Evolutionary conservation across 768 basidiomycete genomes (phyloP), one percentile per base, ranked within the genome.

Genomic region (Gloeopeniophorella convolvens): DNA sequence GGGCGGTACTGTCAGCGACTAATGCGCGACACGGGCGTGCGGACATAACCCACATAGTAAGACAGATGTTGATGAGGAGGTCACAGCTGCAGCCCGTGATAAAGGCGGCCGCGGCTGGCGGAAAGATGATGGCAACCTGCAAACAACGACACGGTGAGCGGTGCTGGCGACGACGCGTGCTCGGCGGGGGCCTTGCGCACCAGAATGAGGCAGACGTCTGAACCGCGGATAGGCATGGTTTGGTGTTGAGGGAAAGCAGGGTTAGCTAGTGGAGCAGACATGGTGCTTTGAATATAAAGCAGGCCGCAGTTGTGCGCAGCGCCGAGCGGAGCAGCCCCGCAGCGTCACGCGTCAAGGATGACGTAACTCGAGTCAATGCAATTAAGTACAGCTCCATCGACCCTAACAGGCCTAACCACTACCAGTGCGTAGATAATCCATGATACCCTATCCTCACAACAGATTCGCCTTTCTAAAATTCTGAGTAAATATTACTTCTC

Each of bases 41-140:
- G 13, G 51, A n/a, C 30, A 12, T 21, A 28, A 65, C 80, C 45
- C 63, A 89, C 88, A 85, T 66, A 0, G 90, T 91, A 60, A 93
- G 68, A 51, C 74, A 69, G 51, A 93, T 79, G 68, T 86, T 93
- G 68, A 93, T 89, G 59, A 92, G 75, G 40, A 93, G 71, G 70
- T 92, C 90, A 60, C 88, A 90, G 55, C 82, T 79, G 65, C 90
- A 94, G 27, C 90, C 90, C 0, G 85, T 77, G 50, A 92, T 64
- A 60, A 91, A 81, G 3, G 70, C 81, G 0, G 80, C 87, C 0
- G 87, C 86, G 0, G 88, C 89, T 5, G 88, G 86, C 8, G 89
- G 88, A 63, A 89, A 89, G 44, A 89, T 60, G 60, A 89, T 86
- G 9, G 86, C 79, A 48, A 88, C 78, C 85, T 88, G 51, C 7